phyloP scores from a whole-genome alignment of 768 basidiomycete species.

The Boletus rubroflammeus region DNA sequence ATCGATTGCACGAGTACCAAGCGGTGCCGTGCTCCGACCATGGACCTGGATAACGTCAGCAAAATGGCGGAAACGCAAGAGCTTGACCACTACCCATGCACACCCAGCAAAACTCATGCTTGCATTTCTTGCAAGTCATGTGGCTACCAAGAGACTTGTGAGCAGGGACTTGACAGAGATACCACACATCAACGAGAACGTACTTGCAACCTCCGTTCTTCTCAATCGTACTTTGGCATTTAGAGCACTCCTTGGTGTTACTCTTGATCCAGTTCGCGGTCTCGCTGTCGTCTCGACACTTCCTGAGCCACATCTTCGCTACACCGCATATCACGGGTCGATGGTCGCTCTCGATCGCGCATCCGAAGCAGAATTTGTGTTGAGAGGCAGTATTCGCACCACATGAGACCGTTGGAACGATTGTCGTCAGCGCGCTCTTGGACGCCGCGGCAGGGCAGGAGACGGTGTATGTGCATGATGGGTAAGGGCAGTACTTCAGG shows the following conservation, averaged over 20 bases:
- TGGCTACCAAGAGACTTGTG: conserved; percentile 54
- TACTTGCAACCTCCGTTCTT: conserved; percentile 99
- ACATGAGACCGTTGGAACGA: conserved; percentile 90
- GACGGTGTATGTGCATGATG: conserved; percentile 91
- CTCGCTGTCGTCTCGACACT: conserved; percentile 96
- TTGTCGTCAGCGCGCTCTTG: conserved; percentile 64
- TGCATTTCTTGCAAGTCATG: conserved; percentile 99
- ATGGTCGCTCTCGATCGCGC: conserved; percentile 83
- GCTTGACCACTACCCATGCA: conserved; percentile 75
- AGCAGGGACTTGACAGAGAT: conserved; percentile 42
- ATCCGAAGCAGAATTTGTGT: conserved; percentile 95
- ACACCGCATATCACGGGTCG: conserved; percentile 87
- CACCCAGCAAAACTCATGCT: conserved; percentile 98
- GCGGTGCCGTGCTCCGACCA: conserved; percentile 97
- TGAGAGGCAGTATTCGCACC: conserved; percentile 53
- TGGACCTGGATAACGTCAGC: conserved; percentile 55
- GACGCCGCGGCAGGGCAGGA: conserved; percentile 80
- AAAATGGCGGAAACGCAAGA: conserved; percentile 10
- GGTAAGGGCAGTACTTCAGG: conserved; percentile 94
- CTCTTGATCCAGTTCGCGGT: conserved; percentile 99
- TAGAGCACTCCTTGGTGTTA: conserved; percentile 96
- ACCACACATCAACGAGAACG: conserved; percentile 65
- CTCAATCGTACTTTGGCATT: conserved; percentile 97
- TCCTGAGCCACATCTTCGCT: conserved; percentile 92
- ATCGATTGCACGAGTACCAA: conserved; percentile 98